A percentile compares a stretch with the other conserved stretches of the same genome.
Evolutionary conservation across 371 early-diverging fungal genomes (phyloP).

Genomic region (Mucor indicus): DNA sequence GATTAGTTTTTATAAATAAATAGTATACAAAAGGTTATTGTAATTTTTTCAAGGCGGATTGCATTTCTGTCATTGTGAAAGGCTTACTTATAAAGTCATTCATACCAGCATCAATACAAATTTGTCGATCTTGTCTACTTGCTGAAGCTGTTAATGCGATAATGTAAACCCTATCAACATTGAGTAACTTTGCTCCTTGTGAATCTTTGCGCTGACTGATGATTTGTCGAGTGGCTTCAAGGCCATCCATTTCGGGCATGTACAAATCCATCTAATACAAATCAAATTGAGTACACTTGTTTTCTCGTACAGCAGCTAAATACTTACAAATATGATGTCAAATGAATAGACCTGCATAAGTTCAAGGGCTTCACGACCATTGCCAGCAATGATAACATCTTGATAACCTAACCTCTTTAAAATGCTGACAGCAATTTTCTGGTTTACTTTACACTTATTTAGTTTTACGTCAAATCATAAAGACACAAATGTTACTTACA

Average conservation of each 20-base stretch:
- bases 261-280: constrained; percentile 49
- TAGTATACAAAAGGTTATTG: background rate
- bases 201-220: constrained; percentile 29
- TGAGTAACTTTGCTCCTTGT: constrained; percentile 27
- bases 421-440: constrained; percentile 56
- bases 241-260: constrained; percentile 53
- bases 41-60: constrained; percentile 32
- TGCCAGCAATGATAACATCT: constrained; percentile 50
- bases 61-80: constrained; percentile 57
- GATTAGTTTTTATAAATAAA: too few species aligned
- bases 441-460: constrained; percentile 49
- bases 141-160: constrained; percentile 64
- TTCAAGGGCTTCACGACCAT: constrained; percentile 53
- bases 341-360: constrained; percentile 36
- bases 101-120: constrained; percentile 62
- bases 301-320: too few species aligned
- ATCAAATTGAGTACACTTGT: too few species aligned
- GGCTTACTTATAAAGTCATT: constrained; percentile 64
- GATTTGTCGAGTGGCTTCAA: constrained; percentile 44
- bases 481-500: constrained; percentile 26
- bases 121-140: constrained; percentile 52
- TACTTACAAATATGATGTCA: constrained; percentile 48
- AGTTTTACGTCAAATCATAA: too few species aligned
- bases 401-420: constrained; percentile 53
- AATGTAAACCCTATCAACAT: constrained; percentile 47